Base-by-base conservation (phyloP, 129 eudicot species). In the Centrapalus pauciflorus region DNA sequence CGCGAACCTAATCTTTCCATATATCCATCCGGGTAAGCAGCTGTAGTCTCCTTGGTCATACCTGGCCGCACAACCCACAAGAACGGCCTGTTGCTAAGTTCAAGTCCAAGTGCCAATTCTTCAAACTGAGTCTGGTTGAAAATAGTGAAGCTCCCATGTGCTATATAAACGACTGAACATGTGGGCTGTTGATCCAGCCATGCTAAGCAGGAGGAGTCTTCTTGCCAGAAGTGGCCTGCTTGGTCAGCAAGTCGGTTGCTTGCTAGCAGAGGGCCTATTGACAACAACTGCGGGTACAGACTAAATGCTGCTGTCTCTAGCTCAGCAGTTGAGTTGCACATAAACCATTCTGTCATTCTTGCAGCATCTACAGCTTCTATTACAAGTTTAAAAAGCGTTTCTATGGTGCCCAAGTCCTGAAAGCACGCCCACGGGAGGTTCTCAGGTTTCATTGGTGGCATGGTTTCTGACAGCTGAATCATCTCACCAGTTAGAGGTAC, bases 11-110 rank as follows among this genome's bases (percentile, higher is more conserved):
- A 62, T 30, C 86, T 55, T 13, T 82, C 84, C 13, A 55, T 19
- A 62, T 52, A 88, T 0, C 79, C 88, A 11, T 69, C 21, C 1
- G 84, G 82, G 60, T 27, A 81, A 32, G 41, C 9, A 0, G 72
- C n/a, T 1, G 50, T 55, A 0, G 37, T 16, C 30, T 64, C 78
- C 0, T 66, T 32, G 0, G 73, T 71, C 56, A 65, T 55, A 49
- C 76, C 96, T 0, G 69, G 71, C 56, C 90, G 65, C 27, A 83
- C 85, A 3, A 83, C 95, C 95, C 87, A 84, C 24, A 87, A 64
- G 46, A 83, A 87, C 1, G 79, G 87, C 57, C 73, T 40, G 30
- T 66, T 64, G 23, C 80, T 67, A 11, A 69, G 79, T 64, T 83
- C 95, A 17, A 83, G 83, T 33, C 85, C 92, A 8, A 79, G 16